These are phyloP conservation scores for Lentinula detonsa DNA, from an alignment of 768 basidiomycete species.

Conservation along the genomic window DNA sequence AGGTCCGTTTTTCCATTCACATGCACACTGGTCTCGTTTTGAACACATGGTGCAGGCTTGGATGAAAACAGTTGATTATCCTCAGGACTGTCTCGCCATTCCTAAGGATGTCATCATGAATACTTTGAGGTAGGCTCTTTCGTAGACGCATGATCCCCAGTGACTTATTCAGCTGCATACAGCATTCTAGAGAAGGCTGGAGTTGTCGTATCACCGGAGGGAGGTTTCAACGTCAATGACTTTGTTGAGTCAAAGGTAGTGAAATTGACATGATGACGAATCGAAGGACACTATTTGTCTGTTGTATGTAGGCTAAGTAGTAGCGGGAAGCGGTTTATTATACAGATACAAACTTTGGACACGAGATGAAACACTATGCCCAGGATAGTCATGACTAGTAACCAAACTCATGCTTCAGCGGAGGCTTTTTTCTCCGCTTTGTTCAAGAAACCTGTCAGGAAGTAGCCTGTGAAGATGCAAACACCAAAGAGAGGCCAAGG, in stretches of 20 bases:
- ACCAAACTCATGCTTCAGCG: background rate
- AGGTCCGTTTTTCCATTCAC: slow-evolving; percentile 30
- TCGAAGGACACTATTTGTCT: no score
- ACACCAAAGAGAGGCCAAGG: background rate
- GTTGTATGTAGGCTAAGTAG: no score
- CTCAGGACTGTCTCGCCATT: slow-evolving; percentile 57
- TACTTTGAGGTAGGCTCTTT: slow-evolving; percentile 55
- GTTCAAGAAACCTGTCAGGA: slow-evolving; percentile 46
- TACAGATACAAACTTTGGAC: background rate
- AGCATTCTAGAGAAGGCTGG: slow-evolving; percentile 77
- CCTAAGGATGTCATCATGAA: slow-evolving; percentile 58
- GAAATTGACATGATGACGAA: slow-evolving; percentile 31
- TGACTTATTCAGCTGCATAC: slow-evolving; percentile 2
- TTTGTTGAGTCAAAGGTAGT: slow-evolving; percentile 58
- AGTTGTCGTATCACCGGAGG: slow-evolving; percentile 52
- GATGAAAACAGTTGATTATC: slow-evolving; percentile 77
- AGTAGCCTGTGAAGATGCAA: background rate
- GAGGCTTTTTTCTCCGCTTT: slow-evolving; percentile 13
- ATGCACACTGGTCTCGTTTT: background rate
- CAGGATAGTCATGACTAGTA: background rate
- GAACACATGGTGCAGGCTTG: slow-evolving; percentile 51
- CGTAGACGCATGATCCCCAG: background rate
- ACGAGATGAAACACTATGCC: background rate
- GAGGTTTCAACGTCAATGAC: slow-evolving; percentile 45
- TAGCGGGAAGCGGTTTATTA: no score